Evolutionary conservation across 306 rosid genomes (phyloP).

Genomic region (Citrullus amarus): DNA sequence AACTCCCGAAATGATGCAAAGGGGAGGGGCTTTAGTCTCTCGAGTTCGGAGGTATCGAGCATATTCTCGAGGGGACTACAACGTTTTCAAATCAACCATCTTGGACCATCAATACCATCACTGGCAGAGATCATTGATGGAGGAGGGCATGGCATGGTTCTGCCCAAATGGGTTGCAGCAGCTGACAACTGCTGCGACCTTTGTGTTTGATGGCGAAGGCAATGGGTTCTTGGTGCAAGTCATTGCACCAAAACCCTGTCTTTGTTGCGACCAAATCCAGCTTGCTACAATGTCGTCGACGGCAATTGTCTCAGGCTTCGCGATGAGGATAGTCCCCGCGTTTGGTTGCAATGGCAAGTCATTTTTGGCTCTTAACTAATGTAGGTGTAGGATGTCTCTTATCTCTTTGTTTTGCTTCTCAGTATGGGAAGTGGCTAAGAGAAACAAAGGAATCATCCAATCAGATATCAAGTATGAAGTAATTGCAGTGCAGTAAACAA

Average conservation of each 20-base stretch:
- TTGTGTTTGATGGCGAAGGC: slow-evolving; percentile 36
- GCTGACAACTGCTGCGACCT: slow-evolving; percentile 60
- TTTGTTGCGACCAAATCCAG: slow-evolving; percentile 40
- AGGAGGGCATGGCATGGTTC: slow-evolving; percentile 33
- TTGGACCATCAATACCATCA: slow-evolving; percentile 32
- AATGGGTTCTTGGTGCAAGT: background rate
- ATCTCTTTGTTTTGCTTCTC: background rate
- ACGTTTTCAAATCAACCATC: slow-evolving; percentile 37
- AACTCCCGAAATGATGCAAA: slow-evolving; percentile 60
- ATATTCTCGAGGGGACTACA: slow-evolving; percentile 40
- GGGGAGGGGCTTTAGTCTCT: slow-evolving; percentile 46
- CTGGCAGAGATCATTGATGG: slow-evolving; percentile 39
- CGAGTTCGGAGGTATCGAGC: slow-evolving; percentile 74
- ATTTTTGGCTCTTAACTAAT: slow-evolving; percentile 47
- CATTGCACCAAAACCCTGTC: slow-evolving; percentile 18
- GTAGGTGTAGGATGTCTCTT: background rate
- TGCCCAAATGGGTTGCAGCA: slow-evolving; percentile 77
- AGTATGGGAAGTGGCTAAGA: background rate
- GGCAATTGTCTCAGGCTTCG: slow-evolving; percentile 19
- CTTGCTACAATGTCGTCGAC: slow-evolving; percentile 3
- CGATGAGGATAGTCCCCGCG: slow-evolving; percentile 21
- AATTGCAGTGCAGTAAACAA: slow-evolving; percentile 1
- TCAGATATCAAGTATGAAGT: background rate
- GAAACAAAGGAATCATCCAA: slow-evolving; percentile 4
- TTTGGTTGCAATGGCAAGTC: slow-evolving; percentile 58